phyloP scores from a whole-genome alignment of 2,329 filamentous ascomycete species.

The Bipolaris oryzae region DNA sequence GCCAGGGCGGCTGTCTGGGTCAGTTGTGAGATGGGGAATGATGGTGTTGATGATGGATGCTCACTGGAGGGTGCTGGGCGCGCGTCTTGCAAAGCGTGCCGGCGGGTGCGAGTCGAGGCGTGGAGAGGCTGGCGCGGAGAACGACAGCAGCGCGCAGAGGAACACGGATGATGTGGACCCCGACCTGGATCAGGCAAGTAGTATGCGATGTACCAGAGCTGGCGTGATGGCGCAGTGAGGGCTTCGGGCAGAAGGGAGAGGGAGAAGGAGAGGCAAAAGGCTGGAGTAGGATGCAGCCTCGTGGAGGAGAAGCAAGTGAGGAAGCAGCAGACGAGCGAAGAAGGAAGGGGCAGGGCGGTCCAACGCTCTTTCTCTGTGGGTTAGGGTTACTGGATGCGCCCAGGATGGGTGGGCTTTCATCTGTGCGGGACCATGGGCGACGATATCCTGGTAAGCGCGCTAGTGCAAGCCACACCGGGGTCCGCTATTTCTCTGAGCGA shows the following conservation, averaged over 20 bases:
- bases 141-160: conserved; percentile 32
- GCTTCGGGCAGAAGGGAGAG: conserved; percentile 10
- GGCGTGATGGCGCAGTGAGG: conserved; percentile 18
- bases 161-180: conserved; percentile 21
- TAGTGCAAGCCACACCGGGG: conserved; percentile 21
- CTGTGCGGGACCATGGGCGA: conserved; percentile 12
- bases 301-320: conserved; percentile 30
- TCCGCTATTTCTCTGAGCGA: conserved; percentile 15
- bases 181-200: conserved; percentile 10
- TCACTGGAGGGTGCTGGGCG: conserved; percentile 18
- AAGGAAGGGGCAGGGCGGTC: conserved; percentile 31
- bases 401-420: conserved; percentile 12
- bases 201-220: conserved; percentile 12
- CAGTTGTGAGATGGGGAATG: conserved; percentile 3
- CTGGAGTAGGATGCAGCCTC: conserved; percentile 22
- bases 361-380: conserved; percentile 32
- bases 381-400: conserved; percentile 16
- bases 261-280: conserved; percentile 8
- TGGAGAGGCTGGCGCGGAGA: conserved; percentile 33
- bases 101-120: conserved; percentile 27
- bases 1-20: conserved; percentile 2
- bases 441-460: conserved; percentile 5
- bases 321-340: conserved; percentile 30
- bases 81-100: conserved; percentile 20
- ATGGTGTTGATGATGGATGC: conserved; percentile 8